A percentile compares a stretch with the other conserved stretches of the same genome.
phyloP scores from a whole-genome alignment of 257 asterid species.

The Craterostigma plantagineum region DNA sequence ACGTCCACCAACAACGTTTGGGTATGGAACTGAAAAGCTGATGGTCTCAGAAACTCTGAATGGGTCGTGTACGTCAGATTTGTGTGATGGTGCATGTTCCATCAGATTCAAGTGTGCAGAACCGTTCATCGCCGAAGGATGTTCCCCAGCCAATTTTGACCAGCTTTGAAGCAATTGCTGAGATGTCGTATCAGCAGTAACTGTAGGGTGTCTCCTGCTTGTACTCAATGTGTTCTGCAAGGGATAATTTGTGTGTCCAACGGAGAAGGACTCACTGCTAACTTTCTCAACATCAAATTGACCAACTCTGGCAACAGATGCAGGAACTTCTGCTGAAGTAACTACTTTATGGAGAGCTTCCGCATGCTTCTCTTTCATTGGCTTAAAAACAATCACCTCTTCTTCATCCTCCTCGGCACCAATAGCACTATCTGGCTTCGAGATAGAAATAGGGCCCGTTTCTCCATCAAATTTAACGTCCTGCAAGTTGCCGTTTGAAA shows the following conservation, averaged over 20 bases:
- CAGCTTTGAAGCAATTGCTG: constrained; percentile 28
- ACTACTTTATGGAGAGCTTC: constrained; percentile 22
- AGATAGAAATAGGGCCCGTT: constrained; percentile 12
- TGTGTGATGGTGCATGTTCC: constrained; percentile 31
- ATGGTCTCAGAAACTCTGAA: constrained; percentile 31
- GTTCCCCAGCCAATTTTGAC: constrained; percentile 40
- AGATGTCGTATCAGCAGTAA: constrained; percentile 14
- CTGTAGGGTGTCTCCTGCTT: constrained; percentile 14
- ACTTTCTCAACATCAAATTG: constrained; percentile 15
- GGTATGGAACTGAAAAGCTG: constrained; percentile 27
- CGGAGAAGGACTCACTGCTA: constrained; percentile 20
- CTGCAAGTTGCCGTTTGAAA: constrained; percentile 10
- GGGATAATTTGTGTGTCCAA: constrained; percentile 22
- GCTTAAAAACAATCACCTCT: constrained; percentile 85
- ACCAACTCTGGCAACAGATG: constrained; percentile 15
- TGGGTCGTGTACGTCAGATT: constrained; percentile 29
- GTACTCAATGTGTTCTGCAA: constrained; percentile 21
- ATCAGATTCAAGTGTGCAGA: constrained; percentile 30
- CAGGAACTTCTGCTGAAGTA: constrained; percentile 14
- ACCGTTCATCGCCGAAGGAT: constrained; percentile 26
- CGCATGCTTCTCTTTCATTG: constrained; percentile 39
- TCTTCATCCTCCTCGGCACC: constrained; percentile 64
- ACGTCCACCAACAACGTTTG: constrained; percentile 16
- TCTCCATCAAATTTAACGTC: constrained; percentile 15
- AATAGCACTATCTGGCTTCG: constrained; percentile 19